phyloP scores from a whole-genome alignment of 306 rosid species.

The Prunus persica region Prunus_persica_NCBIv2 NC_034009.1:8727501-8728000 shows the following conservation, averaged over 20 bases:
- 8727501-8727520: slow-evolving; percentile 22
- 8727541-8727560: slow-evolving; percentile 62
- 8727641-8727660: slow-evolving; percentile 48
- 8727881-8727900: not conserved
- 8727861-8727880: not conserved
- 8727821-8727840: not conserved
- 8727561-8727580: slow-evolving; percentile 47
- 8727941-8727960: not conserved
- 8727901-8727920: not conserved
- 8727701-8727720: slow-evolving; percentile 68
- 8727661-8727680: slow-evolving; percentile 46
- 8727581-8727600: slow-evolving; percentile 53
- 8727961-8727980: not conserved
- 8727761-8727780: slow-evolving; percentile 2
- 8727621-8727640: slow-evolving; percentile 49
- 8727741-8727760: not conserved
- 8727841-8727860: not conserved
- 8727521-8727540: slow-evolving; percentile 66
- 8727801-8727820: not conserved
- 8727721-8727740: slow-evolving; percentile 45
- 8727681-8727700: slow-evolving; percentile 47
- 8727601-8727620: slow-evolving; percentile 64
- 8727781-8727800: not conserved
- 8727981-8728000: not conserved
- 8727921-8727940: not conserved